Percentiles rank a stretch among this genome's conserved stretches.
Evolutionary conservation across 2,329 filamentous ascomycete genomes (phyloP).

Genomic region (Colletotrichum sp.): DNA sequence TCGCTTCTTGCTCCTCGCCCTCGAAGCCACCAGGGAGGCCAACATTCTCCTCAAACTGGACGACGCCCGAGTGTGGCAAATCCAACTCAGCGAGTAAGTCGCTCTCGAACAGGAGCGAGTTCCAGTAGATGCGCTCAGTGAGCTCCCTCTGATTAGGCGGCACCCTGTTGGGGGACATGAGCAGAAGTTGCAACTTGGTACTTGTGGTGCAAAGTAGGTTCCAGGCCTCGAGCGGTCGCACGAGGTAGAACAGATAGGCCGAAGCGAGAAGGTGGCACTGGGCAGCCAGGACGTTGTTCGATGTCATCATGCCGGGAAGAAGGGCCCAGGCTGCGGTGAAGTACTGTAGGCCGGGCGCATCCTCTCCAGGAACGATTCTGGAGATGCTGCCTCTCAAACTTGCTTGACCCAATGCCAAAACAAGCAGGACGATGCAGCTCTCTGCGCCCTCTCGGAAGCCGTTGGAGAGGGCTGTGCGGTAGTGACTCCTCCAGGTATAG

Average conservation of each 20-base stretch:
- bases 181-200: slow-evolving; percentile 79
- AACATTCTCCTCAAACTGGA: slow-evolving; percentile 81
- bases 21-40: slow-evolving; percentile 81
- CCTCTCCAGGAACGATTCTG: slow-evolving; percentile 68
- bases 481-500: slow-evolving; percentile 79
- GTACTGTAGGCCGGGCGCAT: slow-evolving; percentile 78
- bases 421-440: slow-evolving; percentile 81
- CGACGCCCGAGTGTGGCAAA: slow-evolving; percentile 81
- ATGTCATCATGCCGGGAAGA: slow-evolving; percentile 78
- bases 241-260: slow-evolving; percentile 83
- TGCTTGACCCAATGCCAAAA: slow-evolving; percentile 78
- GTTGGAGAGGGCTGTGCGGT: slow-evolving; percentile 75
- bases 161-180: slow-evolving; percentile 75
- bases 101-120: slow-evolving; percentile 79
- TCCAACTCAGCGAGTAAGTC: slow-evolving; percentile 82
- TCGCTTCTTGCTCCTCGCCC: slow-evolving; percentile 66
- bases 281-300: slow-evolving; percentile 77
- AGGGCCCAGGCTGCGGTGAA: slow-evolving; percentile 83
- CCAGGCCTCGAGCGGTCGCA: slow-evolving; percentile 84
- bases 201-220: slow-evolving; percentile 79
- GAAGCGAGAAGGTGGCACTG: slow-evolving; percentile 83
- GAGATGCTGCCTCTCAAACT: slow-evolving; percentile 80
- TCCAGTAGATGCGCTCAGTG: slow-evolving; percentile 84
- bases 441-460: slow-evolving; percentile 81
- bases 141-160: slow-evolving; percentile 74